Conservation (phyloP, 495 filamentous ascomycete species). For the Hypoxylon intermedium region DNA sequence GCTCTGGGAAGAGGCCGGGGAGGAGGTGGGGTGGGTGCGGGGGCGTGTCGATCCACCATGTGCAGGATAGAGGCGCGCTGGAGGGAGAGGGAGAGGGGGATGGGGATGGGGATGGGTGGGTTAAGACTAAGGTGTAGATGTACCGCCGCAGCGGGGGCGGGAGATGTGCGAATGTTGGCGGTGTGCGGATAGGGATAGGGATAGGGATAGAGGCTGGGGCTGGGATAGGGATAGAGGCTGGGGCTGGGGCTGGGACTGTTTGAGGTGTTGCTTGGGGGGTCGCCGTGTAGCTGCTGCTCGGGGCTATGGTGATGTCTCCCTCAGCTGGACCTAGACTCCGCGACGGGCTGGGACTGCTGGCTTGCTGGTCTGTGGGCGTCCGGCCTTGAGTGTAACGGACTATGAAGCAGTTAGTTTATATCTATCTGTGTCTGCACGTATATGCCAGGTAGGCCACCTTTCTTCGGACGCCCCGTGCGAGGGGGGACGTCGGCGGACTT, state of each 20-base stretch:
- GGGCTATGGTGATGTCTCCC: not conserved
- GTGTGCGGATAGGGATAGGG: too few species aligned
- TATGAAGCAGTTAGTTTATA: not conserved
- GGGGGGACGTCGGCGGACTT: constrained; percentile 27
- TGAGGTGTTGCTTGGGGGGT: not conserved
- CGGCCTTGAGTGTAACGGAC: not conserved
- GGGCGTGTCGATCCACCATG: not conserved
- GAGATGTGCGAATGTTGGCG: constrained; percentile 1
- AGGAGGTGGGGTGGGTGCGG: not conserved
- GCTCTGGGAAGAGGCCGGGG: not conserved
- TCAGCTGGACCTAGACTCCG: not conserved
- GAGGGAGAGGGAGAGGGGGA: not conserved
- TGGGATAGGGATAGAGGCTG: too few species aligned
- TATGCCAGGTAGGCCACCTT: constrained; percentile 4
- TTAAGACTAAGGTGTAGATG: too few species aligned
- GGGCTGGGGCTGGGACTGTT: not conserved
- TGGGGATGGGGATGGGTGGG: too few species aligned
- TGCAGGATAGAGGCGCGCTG: constrained; percentile 1
- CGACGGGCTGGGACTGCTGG: not conserved
- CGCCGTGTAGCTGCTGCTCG: not conserved
- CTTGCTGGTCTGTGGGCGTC: not conserved
- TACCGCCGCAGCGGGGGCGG: constrained; percentile 4
- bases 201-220: too few species aligned
- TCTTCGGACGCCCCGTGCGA: constrained; percentile 36
- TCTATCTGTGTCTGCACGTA: not conserved